Conservation (phyloP, 164 flowering plant species). For the Amborella trichopoda region DNA sequence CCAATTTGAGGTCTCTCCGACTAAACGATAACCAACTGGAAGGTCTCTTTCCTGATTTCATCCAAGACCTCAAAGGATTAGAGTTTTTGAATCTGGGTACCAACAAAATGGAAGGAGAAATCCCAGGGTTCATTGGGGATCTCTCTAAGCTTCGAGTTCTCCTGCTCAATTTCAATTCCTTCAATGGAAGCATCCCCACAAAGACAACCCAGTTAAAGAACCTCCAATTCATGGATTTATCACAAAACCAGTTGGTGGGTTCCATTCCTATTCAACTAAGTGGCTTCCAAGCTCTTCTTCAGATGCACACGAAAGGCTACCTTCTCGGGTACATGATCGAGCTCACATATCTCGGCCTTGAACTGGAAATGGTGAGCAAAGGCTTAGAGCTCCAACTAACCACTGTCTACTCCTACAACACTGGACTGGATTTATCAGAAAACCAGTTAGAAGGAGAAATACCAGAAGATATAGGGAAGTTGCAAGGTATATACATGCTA, state of each 20-base stretch:
- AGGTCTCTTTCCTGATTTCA: constrained; percentile 8
- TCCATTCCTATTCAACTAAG: constrained; percentile 6
- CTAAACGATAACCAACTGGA: constrained; percentile 7
- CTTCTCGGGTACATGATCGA: constrained; percentile 7
- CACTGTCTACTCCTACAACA: constrained; percentile 1
- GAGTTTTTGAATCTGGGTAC: constrained; percentile 6
- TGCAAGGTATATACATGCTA: constrained; percentile 7
- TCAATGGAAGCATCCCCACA: constrained; percentile 6
- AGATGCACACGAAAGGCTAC: neutral
- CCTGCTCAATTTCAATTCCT: constrained; percentile 10
- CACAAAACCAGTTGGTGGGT: constrained; percentile 11
- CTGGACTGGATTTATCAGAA: constrained; percentile 12
- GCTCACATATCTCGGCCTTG: constrained; percentile 1
- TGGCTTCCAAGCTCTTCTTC: constrained; percentile 2
- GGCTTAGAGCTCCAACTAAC: neutral
- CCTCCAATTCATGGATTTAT: constrained; percentile 6
- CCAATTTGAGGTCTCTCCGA: neutral
- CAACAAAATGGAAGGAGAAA: constrained; percentile 8
- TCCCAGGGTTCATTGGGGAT: constrained; percentile 14
- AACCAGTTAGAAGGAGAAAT: constrained; percentile 8
- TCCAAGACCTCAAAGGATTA: constrained; percentile 1
- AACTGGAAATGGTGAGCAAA: constrained; percentile 9
- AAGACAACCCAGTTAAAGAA: constrained; percentile 4
- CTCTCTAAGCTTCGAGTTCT: constrained; percentile 11
- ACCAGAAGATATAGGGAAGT: constrained; percentile 9